A percentile compares a stretch with the other conserved stretches of the same genome.
Conservation (phyloP, 495 filamentous ascomycete genomes). For the Astrothelium macrocarpum region DNA sequence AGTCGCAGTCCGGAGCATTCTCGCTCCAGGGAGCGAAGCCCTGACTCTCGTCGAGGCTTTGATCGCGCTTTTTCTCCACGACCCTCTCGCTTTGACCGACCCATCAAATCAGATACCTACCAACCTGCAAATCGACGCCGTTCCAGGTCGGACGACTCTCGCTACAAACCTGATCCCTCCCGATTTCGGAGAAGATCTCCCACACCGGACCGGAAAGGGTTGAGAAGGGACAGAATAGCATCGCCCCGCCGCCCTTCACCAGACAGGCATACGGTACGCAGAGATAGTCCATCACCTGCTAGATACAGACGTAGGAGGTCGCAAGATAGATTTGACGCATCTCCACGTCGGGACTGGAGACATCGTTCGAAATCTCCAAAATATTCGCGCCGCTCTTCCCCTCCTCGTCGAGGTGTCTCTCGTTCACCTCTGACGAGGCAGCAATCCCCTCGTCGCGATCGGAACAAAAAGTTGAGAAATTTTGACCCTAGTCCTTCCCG, state of each 20-base stretch:
- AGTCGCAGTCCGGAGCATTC: slow-evolving; percentile 27
- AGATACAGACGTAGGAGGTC: slow-evolving; percentile 15
- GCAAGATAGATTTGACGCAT: slow-evolving; percentile 6
- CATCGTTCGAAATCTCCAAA: background rate
- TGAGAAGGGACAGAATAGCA: slow-evolving; percentile 11
- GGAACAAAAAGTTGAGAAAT: background rate
- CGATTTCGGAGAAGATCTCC: slow-evolving; percentile 15
- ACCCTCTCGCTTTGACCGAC: slow-evolving; percentile 21
- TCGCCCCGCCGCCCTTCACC: slow-evolving; percentile 21
- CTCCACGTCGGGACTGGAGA: slow-evolving; percentile 4
- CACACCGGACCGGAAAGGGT: slow-evolving; percentile 19
- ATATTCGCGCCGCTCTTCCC: background rate
- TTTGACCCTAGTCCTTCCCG: slow-evolving; percentile 1
- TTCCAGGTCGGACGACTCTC: slow-evolving; percentile 26
- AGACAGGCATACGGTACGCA: slow-evolving; percentile 10
- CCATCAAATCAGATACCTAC: slow-evolving; percentile 21
- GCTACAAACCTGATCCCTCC: slow-evolving; percentile 17
- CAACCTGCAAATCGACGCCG: slow-evolving; percentile 21
- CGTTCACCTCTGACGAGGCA: background rate
- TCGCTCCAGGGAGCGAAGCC: slow-evolving; percentile 9
- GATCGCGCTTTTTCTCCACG: slow-evolving; percentile 26
- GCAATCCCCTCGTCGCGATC: background rate
- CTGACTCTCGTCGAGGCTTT: slow-evolving; percentile 12
- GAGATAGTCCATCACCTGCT: slow-evolving; percentile 14
- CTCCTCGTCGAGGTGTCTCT: background rate